Percentiles rank a stretch among this genome's conserved stretches.
phyloP scores from a whole-genome alignment of 352 stramenopile genomes.

The Pythium sukuiense region DNA sequence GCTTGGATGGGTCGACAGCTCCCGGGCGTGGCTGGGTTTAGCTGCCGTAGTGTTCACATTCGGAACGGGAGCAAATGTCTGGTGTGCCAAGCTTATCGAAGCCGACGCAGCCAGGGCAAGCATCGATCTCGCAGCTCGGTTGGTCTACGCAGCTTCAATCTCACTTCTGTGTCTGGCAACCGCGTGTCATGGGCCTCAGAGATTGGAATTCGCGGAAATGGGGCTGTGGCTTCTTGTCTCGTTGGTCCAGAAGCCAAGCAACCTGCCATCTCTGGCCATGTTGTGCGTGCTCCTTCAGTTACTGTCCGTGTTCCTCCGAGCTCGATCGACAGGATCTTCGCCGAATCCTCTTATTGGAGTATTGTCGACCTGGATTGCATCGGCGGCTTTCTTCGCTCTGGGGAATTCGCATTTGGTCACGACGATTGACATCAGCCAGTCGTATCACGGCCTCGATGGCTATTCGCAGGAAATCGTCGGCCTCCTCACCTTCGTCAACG shows the following conservation, averaged over 20 bases:
- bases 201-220: constrained; percentile 41
- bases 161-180: constrained; percentile 19
- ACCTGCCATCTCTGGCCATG: constrained; percentile 59
- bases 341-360: constrained; percentile 11
- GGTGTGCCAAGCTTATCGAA: constrained; percentile 15
- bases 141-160: constrained; percentile 47
- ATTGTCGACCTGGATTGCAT: constrained; percentile 36
- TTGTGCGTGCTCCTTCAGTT: constrained; percentile 49
- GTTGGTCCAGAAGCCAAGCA: constrained; percentile 57
- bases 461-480: constrained; percentile 88
- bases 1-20: background rate
- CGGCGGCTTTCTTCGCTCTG: constrained; percentile 79
- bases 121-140: constrained; percentile 32
- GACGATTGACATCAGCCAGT: constrained; percentile 89
- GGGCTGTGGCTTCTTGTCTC: constrained; percentile 57
- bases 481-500: constrained; percentile 66
- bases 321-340: background rate
- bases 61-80: constrained; percentile 31
- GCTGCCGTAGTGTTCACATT: constrained; percentile 27
- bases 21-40: background rate
- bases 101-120: background rate
- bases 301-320: background rate
- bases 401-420: constrained; percentile 90
- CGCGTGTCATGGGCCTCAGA: constrained; percentile 11
- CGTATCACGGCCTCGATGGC: constrained; percentile 71